These are phyloP conservation scores for Yamadazyma insecticola DNA, from an alignment of 805 yeast genomes.

Conservation along the genomic window DNA sequence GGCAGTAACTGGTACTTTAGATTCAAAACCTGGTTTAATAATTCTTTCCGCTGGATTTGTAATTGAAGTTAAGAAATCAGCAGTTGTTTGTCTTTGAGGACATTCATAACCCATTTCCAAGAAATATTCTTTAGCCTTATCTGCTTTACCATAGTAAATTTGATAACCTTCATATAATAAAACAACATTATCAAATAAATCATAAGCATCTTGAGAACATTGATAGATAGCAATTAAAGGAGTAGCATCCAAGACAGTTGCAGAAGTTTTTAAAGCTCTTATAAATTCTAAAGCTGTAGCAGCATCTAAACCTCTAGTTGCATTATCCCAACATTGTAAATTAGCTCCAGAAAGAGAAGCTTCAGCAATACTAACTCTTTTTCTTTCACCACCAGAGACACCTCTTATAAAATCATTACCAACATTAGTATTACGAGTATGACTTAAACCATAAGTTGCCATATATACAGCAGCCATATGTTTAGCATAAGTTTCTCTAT, in stretches of 20 bases:
- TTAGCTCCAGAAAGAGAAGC: constrained; percentile 61
- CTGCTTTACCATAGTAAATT: constrained; percentile 42
- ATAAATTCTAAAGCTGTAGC: constrained; percentile 78
- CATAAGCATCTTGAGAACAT: constrained; percentile 46
- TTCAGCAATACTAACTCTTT: constrained; percentile 81
- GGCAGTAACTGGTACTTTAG: constrained; percentile 53
- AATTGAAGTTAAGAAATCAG: constrained; percentile 62
- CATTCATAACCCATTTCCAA: constrained; percentile 58
- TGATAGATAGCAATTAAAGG: constrained; percentile 58
- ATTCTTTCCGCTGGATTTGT: constrained; percentile 64
- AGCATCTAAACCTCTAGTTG: constrained; percentile 82
- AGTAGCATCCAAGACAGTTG: constrained; percentile 46
- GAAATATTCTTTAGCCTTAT: constrained; percentile 46
- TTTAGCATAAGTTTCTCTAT: constrained; percentile 31
- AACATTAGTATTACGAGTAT: constrained; percentile 54
- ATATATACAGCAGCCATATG: constrained; percentile 40
- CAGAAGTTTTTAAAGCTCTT: constrained; percentile 59
- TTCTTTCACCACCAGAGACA: constrained; percentile 84
- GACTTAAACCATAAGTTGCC: constrained; percentile 47
- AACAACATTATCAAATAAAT: constrained; percentile 44
- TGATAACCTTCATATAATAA: constrained; percentile 46
- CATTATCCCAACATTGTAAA: constrained; percentile 59
- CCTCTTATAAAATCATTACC: constrained; percentile 66
- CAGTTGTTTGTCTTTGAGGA: constrained; percentile 61
- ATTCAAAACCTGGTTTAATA: constrained; percentile 44